These are phyloP conservation scores for Pyricularia pennisetigena DNA, from an alignment of 2,329 filamentous ascomycete genomes.

Conservation along the genomic window DNA sequence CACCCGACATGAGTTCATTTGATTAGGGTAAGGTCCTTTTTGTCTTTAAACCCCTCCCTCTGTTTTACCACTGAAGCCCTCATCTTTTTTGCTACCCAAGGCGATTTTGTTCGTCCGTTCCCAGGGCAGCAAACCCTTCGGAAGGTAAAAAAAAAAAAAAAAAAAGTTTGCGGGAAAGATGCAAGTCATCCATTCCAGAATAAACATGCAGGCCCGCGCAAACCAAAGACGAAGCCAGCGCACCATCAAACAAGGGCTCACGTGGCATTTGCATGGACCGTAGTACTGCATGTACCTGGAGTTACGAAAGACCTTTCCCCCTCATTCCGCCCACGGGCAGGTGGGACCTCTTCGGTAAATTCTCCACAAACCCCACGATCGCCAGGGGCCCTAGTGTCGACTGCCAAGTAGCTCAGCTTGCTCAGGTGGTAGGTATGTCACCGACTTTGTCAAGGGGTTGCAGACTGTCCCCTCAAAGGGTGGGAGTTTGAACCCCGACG, in stretches of 20 bases:
- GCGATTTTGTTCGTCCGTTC: not conserved
- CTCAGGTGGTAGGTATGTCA: not conserved
- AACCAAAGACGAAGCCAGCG: not conserved
- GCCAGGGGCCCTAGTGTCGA: not conserved
- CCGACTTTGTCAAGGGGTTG: not conserved
- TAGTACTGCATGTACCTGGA: not conserved
- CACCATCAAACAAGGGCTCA: not conserved
- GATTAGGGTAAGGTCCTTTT: not conserved
- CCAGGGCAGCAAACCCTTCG: not conserved
- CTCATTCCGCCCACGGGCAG: not conserved
- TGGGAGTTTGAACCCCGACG: too few relatives aligned
- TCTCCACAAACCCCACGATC: slow-evolving; percentile 1
- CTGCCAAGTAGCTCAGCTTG: not conserved
- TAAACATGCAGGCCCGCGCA: not conserved
- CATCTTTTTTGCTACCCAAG: not conserved
- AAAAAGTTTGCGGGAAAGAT: not conserved
- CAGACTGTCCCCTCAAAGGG: not conserved
- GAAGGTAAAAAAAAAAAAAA: too few relatives aligned
- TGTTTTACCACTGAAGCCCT: not conserved
- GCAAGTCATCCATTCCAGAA: not conserved
- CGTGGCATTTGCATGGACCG: not conserved
- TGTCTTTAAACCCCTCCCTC: not conserved
- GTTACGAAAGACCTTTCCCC: not conserved
- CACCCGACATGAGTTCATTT: not conserved
- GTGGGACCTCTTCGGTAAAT: not conserved